Percentiles rank a stretch among this genome's conserved stretches.
These are phyloP conservation scores for Didymosphaeria variabile DNA, from an alignment of 2,329 filamentous ascomycete species.

Conservation along the genomic window DNA sequence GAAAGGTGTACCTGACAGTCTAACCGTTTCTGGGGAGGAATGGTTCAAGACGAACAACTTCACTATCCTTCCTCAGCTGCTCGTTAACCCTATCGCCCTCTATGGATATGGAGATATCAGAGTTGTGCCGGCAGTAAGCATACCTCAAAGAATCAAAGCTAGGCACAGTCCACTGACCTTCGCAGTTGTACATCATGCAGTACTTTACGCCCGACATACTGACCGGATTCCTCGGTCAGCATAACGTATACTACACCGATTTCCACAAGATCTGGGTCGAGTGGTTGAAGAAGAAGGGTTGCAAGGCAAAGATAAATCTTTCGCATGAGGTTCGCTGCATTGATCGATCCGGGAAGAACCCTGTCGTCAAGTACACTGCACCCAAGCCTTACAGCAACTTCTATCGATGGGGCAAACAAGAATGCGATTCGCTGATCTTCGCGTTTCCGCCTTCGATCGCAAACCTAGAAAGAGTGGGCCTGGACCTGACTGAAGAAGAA, in stretches of 20 bases:
- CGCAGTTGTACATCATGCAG: slow-evolving; percentile 49
- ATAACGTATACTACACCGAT: slow-evolving; percentile 49
- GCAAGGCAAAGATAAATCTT: slow-evolving; percentile 44
- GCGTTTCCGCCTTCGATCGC: slow-evolving; percentile 48
- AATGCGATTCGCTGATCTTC: slow-evolving; percentile 47
- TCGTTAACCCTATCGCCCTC: slow-evolving; percentile 47
- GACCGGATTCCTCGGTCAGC: slow-evolving; percentile 47
- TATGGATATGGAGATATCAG: slow-evolving; percentile 52
- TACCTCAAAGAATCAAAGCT: slow-evolving; percentile 15
- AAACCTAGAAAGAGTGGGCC: slow-evolving; percentile 42
- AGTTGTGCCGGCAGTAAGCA: slow-evolving; percentile 49
- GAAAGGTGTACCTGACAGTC: slow-evolving; percentile 47
- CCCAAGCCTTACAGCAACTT: slow-evolving; percentile 37
- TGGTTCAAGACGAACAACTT: slow-evolving; percentile 50
- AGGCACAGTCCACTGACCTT: slow-evolving; percentile 36
- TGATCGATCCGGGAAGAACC: slow-evolving; percentile 45
- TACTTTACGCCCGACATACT: slow-evolving; percentile 52
- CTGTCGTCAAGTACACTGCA: slow-evolving; percentile 43
- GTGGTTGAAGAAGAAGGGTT: slow-evolving; percentile 40
- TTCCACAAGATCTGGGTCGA: slow-evolving; percentile 49
- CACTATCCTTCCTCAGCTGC: slow-evolving; percentile 43
- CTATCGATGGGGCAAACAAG: slow-evolving; percentile 43
- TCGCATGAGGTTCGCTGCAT: slow-evolving; percentile 47
- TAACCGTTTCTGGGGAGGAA: slow-evolving; percentile 45
- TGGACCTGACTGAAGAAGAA: slow-evolving; percentile 47